A percentile compares a stretch with the other conserved stretches of the same genome.
These are phyloP conservation scores for Forsythia suspensa DNA, from an alignment of 257 asterid genomes.

Conservation along the genomic window DNA sequence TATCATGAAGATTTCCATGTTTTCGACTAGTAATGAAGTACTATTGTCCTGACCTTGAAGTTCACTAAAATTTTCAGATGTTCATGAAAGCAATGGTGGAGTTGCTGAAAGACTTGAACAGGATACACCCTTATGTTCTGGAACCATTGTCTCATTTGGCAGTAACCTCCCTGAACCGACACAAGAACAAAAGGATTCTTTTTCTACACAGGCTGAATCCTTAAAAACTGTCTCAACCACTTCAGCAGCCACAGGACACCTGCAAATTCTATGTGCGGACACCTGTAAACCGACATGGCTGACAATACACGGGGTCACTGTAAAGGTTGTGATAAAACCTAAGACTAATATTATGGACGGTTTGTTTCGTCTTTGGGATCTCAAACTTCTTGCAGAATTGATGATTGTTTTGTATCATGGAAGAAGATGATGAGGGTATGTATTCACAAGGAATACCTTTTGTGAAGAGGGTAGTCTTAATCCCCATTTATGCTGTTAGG, in stretches of 20 bases:
- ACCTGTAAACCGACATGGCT: constrained; percentile 38
- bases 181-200: constrained; percentile 24
- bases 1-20: constrained; percentile 2
- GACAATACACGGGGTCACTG: constrained; percentile 60
- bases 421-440: neutral
- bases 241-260: constrained; percentile 16
- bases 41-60: neutral
- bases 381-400: constrained; percentile 63
- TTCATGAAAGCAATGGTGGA: constrained; percentile 68
- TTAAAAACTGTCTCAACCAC: constrained; percentile 21
- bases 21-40: neutral
- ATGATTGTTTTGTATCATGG: constrained; percentile 31
- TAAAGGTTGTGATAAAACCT: constrained; percentile 68
- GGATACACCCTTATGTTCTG: neutral
- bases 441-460: no score
- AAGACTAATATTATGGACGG: constrained; percentile 67
- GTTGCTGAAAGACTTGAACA: constrained; percentile 43
- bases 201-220: constrained; percentile 19
- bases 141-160: constrained; percentile 32
- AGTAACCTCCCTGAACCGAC: constrained; percentile 31
- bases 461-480: no score
- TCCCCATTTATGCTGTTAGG: neutral
- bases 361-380: constrained; percentile 78
- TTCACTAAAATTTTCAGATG: constrained; percentile 54
- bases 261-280: constrained; percentile 13